Evolutionary conservation across 495 filamentous ascomycete genomes (phyloP).

Genomic region (Pyronema omphalodes): DNA sequence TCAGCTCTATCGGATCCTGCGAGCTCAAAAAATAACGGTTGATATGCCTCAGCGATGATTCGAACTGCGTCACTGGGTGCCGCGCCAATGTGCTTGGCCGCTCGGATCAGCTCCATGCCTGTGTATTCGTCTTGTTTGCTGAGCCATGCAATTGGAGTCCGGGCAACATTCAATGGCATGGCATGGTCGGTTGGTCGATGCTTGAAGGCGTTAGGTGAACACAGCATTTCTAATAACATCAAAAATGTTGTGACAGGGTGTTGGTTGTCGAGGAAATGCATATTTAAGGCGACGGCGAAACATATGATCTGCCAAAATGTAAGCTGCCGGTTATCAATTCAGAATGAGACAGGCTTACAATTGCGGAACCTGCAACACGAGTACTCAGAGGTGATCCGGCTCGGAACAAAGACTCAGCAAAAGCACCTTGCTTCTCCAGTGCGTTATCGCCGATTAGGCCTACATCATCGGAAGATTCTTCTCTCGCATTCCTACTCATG

Average conservation of each 20-base stretch:
- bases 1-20: slow-evolving; percentile 40
- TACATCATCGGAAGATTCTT: not conserved
- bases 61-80: slow-evolving; percentile 46
- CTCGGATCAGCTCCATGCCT: slow-evolving; percentile 46
- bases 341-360: slow-evolving; percentile 10
- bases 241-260: slow-evolving; percentile 28
- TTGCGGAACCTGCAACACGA: slow-evolving; percentile 24
- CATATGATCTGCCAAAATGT: slow-evolving; percentile 19
- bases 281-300: slow-evolving; percentile 20
- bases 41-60: slow-evolving; percentile 47
- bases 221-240: slow-evolving; percentile 25
- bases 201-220: slow-evolving; percentile 5
- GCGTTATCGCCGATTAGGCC: not conserved
- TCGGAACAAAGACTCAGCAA: slow-evolving; percentile 8
- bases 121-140: slow-evolving; percentile 56
- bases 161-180: slow-evolving; percentile 42
- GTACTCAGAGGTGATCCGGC: slow-evolving; percentile 21
- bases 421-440: not conserved
- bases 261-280: slow-evolving; percentile 47
- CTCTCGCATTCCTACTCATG: slow-evolving; percentile 19
- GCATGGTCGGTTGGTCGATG: not conserved
- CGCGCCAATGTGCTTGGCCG: slow-evolving; percentile 47
- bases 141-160: slow-evolving; percentile 52
- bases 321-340: not conserved
- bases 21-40: slow-evolving; percentile 48